A percentile compares a stretch with the other conserved stretches of the same genome.
Conservation (phyloP, 306 rosid genomes). For the Rosa persica region DNA sequence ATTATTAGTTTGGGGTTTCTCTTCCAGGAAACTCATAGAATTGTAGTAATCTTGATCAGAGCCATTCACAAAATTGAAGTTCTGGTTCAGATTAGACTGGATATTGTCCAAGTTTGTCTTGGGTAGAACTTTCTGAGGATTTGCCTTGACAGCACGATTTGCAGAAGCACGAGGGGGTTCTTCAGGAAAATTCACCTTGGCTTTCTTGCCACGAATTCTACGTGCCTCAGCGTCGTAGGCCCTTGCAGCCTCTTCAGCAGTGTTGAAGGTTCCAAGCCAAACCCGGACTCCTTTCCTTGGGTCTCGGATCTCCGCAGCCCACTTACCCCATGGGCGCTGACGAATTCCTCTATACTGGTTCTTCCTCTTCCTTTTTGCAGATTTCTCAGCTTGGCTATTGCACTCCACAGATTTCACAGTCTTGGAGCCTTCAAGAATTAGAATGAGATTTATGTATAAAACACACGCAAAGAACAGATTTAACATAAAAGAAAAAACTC, state of each 20-base stretch:
- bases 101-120: constrained; percentile 37
- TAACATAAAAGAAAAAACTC: background rate
- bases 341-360: constrained; percentile 91
- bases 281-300: constrained; percentile 98
- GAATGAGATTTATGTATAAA: constrained; percentile 5
- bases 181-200: constrained; percentile 91
- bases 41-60: constrained; percentile 43
- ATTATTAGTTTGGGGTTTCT: constrained; percentile 59
- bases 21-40: constrained; percentile 58
- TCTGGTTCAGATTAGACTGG: constrained; percentile 47
- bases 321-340: constrained; percentile 99
- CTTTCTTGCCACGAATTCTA: constrained; percentile 89
- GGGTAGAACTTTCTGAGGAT: constrained; percentile 34
- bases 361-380: constrained; percentile 75
- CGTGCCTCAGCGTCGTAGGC: constrained; percentile 97
- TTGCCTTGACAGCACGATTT: constrained; percentile 47
- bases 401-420: constrained; percentile 51
- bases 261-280: constrained; percentile 97
- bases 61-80: constrained; percentile 33
- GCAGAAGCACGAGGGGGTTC: constrained; percentile 46
- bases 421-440: constrained; percentile 42
- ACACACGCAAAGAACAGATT: background rate
- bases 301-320: constrained; percentile 99
- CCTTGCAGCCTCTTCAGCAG: constrained; percentile 98
- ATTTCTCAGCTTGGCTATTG: constrained; percentile 58